These are phyloP conservation scores for Microstegium vimineum DNA, from an alignment of 176 grass and related monocot species.

Conservation along the genomic window DNA sequence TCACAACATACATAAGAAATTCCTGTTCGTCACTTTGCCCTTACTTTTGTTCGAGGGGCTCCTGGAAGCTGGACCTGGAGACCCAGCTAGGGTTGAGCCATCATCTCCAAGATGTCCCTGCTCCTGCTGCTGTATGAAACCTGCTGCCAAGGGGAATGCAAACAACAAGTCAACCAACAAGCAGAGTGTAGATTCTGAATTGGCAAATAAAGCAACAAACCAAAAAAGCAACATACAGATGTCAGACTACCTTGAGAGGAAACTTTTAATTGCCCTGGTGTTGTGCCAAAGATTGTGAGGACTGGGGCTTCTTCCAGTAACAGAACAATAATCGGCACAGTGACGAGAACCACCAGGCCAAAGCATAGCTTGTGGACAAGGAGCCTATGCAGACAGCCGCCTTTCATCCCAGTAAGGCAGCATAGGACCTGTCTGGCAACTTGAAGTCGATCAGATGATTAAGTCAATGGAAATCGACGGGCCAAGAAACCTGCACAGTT, in stretches of 20 bases:
- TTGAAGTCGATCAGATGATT: background rate
- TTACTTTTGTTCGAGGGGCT: background rate
- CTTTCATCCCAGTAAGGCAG: slow-evolving; percentile 38
- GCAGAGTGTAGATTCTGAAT: slow-evolving; percentile 1
- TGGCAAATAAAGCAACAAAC: background rate
- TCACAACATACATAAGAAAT: background rate
- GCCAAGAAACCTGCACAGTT: background rate
- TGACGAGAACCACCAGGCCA: slow-evolving; percentile 23
- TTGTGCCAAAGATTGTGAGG: slow-evolving; percentile 31
- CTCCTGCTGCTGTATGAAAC: slow-evolving; percentile 24
- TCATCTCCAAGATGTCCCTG: slow-evolving; percentile 13
- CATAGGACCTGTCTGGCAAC: slow-evolving; percentile 14
- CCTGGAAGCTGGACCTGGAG: slow-evolving; percentile 18
- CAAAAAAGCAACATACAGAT: background rate
- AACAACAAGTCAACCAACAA: background rate
- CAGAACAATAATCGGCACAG: slow-evolving; percentile 13
- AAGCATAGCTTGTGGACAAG: slow-evolving; percentile 43
- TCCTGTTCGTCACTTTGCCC: slow-evolving; percentile 30
- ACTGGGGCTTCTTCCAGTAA: slow-evolving; percentile 30
- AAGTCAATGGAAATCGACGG: background rate
- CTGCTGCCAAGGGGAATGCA: slow-evolving; percentile 8
- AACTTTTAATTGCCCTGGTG: slow-evolving; percentile 29
- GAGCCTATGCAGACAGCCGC: slow-evolving; percentile 15
- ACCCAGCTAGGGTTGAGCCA: background rate
- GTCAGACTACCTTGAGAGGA: slow-evolving; percentile 36